A percentile compares a stretch with the other conserved stretches of the same genome.
Evolutionary conservation across 2,329 filamentous ascomycete species (phyloP).

Genomic region (Tolypocladium pustulatum): DNA sequence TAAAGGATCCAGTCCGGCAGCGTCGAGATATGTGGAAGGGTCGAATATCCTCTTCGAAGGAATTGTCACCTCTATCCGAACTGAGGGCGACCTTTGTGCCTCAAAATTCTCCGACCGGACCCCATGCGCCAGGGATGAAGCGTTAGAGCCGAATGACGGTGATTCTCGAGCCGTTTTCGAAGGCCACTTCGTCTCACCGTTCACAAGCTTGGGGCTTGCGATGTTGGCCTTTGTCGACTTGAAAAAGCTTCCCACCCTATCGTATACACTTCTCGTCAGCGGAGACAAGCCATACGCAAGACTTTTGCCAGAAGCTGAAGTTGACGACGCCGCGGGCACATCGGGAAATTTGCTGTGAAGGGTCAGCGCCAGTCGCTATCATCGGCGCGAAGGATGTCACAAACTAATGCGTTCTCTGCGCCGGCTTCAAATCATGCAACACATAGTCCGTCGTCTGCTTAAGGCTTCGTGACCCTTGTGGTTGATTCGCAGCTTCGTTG

Average conservation of each 20-base stretch:
- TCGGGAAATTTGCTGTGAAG: conserved; percentile 40
- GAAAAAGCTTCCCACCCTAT: conserved; percentile 28
- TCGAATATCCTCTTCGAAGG: conserved; percentile 32
- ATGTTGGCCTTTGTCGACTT: conserved; percentile 24
- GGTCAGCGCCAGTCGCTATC: conserved; percentile 14
- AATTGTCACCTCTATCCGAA: conserved; percentile 36
- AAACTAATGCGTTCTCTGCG: conserved; percentile 62
- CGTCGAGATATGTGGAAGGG: conserved; percentile 23
- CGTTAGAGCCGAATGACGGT: conserved; percentile 8
- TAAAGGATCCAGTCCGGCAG: conserved; percentile 11
- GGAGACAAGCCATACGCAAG: conserved; percentile 36
- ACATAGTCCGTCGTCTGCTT: conserved; percentile 66
- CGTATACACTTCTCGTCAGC: conserved; percentile 30
- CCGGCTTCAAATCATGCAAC: conserved; percentile 59
- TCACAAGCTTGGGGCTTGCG: conserved; percentile 19
- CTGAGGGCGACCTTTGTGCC: conserved; percentile 21
- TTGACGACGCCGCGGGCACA: conserved; percentile 13
- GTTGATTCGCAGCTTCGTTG: conserved; percentile 50
- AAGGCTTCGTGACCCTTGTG: conserved; percentile 52
- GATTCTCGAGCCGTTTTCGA: conserved; percentile 11
- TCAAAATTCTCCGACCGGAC: conserved; percentile 13
- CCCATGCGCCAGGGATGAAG: conserved; percentile 6
- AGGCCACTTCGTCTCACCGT: conserved; percentile 21
- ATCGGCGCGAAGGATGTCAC: conserved; percentile 8
- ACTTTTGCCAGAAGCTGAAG: conserved; percentile 12